Conservation (phyloP, 495 filamentous ascomycete species). For the Penicillium waksmanii region DNA sequence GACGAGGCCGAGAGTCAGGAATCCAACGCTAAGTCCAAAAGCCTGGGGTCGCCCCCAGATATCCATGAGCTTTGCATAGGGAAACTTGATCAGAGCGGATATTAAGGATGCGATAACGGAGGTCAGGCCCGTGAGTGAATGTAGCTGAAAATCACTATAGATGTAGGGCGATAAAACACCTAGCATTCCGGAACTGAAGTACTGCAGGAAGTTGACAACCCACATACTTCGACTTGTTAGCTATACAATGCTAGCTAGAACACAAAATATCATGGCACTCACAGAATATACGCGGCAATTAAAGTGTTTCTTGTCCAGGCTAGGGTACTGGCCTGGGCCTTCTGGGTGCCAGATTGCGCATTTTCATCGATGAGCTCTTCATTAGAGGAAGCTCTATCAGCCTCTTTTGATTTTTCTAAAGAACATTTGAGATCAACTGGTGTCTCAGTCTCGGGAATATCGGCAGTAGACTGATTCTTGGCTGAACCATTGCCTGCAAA, state of each 20-base stretch:
- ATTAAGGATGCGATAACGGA: constrained; percentile 47
- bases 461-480: neutral
- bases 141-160: constrained; percentile 32
- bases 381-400: neutral
- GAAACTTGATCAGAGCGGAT: constrained; percentile 61
- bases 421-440: neutral
- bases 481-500: constrained; percentile 3
- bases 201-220: constrained; percentile 22
- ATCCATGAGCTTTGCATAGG: constrained; percentile 68
- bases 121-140: constrained; percentile 37
- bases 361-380: constrained; percentile 13
- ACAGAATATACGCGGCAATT: constrained; percentile 32
- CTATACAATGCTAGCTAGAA: neutral
- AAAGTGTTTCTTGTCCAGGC: constrained; percentile 30
- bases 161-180: constrained; percentile 30
- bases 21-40: constrained; percentile 45
- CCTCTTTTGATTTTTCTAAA: constrained; percentile 8
- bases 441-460: neutral
- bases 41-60: constrained; percentile 59
- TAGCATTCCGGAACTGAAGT: constrained; percentile 10
- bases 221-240: constrained; percentile 24
- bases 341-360: constrained; percentile 14
- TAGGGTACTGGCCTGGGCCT: constrained; percentile 18
- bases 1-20: constrained; percentile 44
- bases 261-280: neutral